phyloP scores from a whole-genome alignment of 176 grass and related monocot species.

The Rhipidocladum racemiflorum region DNA sequence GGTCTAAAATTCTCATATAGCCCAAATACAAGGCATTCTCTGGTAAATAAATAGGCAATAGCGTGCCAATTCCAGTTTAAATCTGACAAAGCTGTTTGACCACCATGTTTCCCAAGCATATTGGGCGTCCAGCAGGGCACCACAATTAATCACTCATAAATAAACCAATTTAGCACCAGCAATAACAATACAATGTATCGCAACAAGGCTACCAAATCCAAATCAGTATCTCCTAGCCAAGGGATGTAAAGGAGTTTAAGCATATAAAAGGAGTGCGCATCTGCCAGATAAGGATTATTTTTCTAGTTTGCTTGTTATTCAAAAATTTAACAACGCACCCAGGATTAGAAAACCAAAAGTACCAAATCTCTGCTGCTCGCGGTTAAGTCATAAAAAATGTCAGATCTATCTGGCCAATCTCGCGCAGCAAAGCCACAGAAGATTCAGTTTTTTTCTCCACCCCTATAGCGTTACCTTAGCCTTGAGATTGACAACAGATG shows the following conservation, averaged over 20 bases:
- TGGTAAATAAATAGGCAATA: neutral
- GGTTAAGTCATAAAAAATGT: neutral
- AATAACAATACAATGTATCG: neutral
- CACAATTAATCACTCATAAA: neutral
- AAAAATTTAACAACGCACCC: neutral
- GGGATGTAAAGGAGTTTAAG: neutral
- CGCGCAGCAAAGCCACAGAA: neutral
- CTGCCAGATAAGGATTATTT: neutral
- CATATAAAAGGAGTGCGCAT: neutral
- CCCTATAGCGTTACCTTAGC: constrained; percentile 46
- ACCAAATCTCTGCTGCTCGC: neutral
- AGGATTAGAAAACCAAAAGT: neutral
- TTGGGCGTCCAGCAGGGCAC: neutral
- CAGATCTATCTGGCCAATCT: neutral
- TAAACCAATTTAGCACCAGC: neutral
- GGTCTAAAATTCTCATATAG: neutral
- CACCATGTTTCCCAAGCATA: neutral
- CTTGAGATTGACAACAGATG: constrained; percentile 91
- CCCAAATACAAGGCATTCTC: neutral
- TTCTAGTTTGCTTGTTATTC: neutral
- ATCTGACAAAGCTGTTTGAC: neutral
- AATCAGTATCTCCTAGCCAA: neutral
- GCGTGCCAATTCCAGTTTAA: neutral
- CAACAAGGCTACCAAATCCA: neutral
- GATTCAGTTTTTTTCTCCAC: neutral